Evolutionary conservation across 371 early-diverging fungal genomes (phyloP).

Genomic region (Actinomucor elegans): DNA sequence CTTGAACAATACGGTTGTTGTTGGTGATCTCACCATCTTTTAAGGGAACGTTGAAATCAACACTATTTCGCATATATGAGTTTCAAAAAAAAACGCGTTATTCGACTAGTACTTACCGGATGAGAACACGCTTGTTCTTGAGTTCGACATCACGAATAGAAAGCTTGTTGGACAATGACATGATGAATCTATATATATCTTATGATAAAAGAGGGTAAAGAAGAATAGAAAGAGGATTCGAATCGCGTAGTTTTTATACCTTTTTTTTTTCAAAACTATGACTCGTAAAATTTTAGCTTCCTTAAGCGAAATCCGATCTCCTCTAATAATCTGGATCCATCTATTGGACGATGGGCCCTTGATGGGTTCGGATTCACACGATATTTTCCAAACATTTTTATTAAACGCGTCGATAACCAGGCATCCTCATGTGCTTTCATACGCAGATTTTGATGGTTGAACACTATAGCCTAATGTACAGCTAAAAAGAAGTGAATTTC

Average conservation of each 20-base stretch:
- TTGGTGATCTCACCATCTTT: conserved; percentile 90
- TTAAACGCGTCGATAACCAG: no score
- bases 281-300: conserved; percentile 22
- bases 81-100: neutral
- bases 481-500: no score
- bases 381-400: conserved; percentile 8
- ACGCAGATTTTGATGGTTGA: no score
- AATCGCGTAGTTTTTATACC: conserved; percentile 7
- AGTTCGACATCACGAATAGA: conserved; percentile 86
- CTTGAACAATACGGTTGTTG: conserved; percentile 96
- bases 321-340: conserved; percentile 13
- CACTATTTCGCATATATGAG: conserved; percentile 50
- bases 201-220: conserved; percentile 1
- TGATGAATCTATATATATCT: conserved; percentile 13
- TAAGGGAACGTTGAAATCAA: conserved; percentile 99
- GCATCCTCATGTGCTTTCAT: no score
- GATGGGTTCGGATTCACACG: conserved; percentile 19
- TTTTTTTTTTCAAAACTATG: conserved; percentile 9
- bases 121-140: conserved; percentile 88
- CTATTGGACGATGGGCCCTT: conserved; percentile 16
- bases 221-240: neutral
- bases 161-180: conserved; percentile 75
- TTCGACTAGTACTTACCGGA: conserved; percentile 70
- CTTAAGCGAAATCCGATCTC: conserved; percentile 26
- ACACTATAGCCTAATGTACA: no score